Conservation (phyloP, 2,329 filamentous ascomycete genomes). For the Saccharata proteae region DNA sequence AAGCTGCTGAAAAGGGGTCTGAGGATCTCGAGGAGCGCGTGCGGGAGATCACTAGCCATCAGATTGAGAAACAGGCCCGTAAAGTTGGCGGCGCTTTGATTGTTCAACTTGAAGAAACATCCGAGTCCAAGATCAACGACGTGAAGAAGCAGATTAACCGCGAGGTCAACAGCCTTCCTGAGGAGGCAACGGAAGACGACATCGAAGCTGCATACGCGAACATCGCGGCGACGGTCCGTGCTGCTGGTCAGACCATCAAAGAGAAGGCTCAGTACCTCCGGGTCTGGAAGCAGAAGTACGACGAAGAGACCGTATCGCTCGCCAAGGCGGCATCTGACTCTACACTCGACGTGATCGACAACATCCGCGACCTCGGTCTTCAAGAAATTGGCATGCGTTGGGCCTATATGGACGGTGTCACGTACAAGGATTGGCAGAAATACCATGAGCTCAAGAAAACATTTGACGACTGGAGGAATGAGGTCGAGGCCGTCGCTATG, state of each 20-base stretch:
- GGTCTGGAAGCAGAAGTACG: slow-evolving; percentile 62
- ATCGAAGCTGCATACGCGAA: slow-evolving; percentile 41
- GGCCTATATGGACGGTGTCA: slow-evolving; percentile 91
- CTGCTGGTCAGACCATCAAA: slow-evolving; percentile 62
- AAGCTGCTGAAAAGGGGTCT: slow-evolving; percentile 73
- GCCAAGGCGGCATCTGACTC: slow-evolving; percentile 64
- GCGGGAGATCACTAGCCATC: slow-evolving; percentile 59
- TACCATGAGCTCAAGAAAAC: slow-evolving; percentile 79
- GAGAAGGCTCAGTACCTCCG: slow-evolving; percentile 65
- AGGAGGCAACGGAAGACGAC: slow-evolving; percentile 42
- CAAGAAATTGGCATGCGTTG: slow-evolving; percentile 87
- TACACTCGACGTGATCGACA: slow-evolving; percentile 71
- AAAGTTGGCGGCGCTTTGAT: slow-evolving; percentile 55
- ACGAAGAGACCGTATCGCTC: slow-evolving; percentile 54
- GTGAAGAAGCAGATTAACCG: slow-evolving; percentile 57
- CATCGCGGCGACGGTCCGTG: slow-evolving; percentile 46
- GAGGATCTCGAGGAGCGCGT: slow-evolving; percentile 53
- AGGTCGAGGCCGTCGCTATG: slow-evolving; percentile 65
- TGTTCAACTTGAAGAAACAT: slow-evolving; percentile 53
- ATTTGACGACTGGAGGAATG: slow-evolving; percentile 72
- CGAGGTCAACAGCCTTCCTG: slow-evolving; percentile 42
- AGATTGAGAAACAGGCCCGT: slow-evolving; percentile 54
- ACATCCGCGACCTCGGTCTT: slow-evolving; percentile 70
- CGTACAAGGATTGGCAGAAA: slow-evolving; percentile 94
- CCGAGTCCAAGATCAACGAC: slow-evolving; percentile 48